Base-by-base conservation (phyloP, 345 rosid genomes). In the Citropsis articulata region DNA sequence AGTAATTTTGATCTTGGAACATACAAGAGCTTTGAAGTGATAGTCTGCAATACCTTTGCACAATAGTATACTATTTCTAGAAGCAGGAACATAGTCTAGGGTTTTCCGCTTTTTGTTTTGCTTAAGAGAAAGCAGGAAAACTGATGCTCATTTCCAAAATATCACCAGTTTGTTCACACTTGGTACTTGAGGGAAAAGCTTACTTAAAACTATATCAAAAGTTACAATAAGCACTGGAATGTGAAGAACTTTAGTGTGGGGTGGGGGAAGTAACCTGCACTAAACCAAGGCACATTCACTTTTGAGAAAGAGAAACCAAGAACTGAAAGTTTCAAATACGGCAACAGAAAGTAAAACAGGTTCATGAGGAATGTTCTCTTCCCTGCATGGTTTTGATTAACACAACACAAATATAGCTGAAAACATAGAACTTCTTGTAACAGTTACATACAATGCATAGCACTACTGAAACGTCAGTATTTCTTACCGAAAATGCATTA, bases 31-130 rank as follows among this genome's bases (percentile, higher is more conserved):
- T 40, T 27, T 38, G 35, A 38, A 73, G 57, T 18, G 8, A 61
- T 25, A 9, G 24, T 61, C 67, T 8, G 68, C 53, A 70, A 70
- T 50, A 30, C 24, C 76, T 73, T 40, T 73, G 76, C 53, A 36
- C 48, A 33, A 73, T 4, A 4, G 18, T 28, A 25, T 10, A 69
- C 25, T 19, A 53, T 19, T 69, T 69, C 73, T 53, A 33, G 59
- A 71, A 30, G 10, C 24, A 71, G 25, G 27, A 10, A 50, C 12
- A 30, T 18, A 8, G 72, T 38, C n/a, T 24, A 22, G 25, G 33
- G 10, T 16, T 64, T 65, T 6, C 31, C 30, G 19, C 38, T 16
- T 14, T 30, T 14, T 13, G 5, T 30, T 64, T 64, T 30, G 68
- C 68, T 21, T 4, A 35, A 66, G 24, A 21, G 69, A 33, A 14